Base-by-base conservation (phyloP, 1,284 basidiomycete genomes). In the Ustilago hordei region DNA sequence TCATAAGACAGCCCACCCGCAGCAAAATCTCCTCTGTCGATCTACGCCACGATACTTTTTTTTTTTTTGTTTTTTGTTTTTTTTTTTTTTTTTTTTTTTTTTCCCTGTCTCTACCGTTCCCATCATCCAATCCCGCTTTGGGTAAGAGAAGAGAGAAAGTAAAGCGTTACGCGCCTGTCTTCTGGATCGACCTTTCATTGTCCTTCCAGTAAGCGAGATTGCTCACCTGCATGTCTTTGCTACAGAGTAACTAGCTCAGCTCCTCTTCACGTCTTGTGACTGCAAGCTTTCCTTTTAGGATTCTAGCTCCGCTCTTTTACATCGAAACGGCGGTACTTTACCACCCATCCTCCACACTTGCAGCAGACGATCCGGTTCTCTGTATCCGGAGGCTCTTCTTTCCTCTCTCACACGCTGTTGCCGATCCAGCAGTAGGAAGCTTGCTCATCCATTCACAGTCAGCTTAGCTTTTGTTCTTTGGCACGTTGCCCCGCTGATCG, bases 11-110 rank as follows among this genome's bases (percentile, higher is more conserved):
- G 39, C 23, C 23, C 39, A 41, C 15, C 39, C 7, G 15, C 39
- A 41, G 56, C 55, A 35, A n/a, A 34, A 8, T 32, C 36, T 60
- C 52, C 52, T 45, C 55, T 45, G 60, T 55, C 60, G 52, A 61
- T 61, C 60, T 38, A 34, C 50, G 59, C 59, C 50, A 54, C 60
- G 52, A 55, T 31, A 55, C 32, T 35, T 52, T 19, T 31, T 12
- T 28, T 19, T 19, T 2, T 23, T 23, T 23, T 23, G 2, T 2
- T 23, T 23, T 23, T 23, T 23, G 2, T 23, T 23, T 23, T 23
- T 23, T 2, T 23, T 23, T 23, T 23, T 23, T 23, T 23, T 23
- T 23, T 2, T 23, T 23, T 3, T 2, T 23, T 3, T 23, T 2
- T 23, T 23, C 2, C 19, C 19, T 19, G 19, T 23, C 23, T 23